These are phyloP conservation scores for Pholiota molesta DNA, from an alignment of 768 basidiomycete genomes.

Conservation along the genomic window DNA sequence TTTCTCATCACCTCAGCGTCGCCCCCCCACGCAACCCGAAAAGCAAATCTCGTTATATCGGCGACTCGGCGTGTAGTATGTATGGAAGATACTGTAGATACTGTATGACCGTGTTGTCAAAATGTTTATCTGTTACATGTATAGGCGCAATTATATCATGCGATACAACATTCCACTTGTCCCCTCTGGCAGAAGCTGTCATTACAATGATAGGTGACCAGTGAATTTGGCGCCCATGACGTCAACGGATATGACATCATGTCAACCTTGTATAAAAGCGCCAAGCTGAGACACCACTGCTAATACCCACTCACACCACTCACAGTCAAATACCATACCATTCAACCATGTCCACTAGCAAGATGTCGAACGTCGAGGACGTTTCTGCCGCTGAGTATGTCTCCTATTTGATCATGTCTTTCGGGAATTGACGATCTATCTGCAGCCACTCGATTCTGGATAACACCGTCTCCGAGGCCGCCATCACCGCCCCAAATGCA, in stretches of 20 bases:
- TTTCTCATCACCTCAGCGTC: background rate
- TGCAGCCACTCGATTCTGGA: slow-evolving; percentile 40
- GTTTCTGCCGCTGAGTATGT: background rate
- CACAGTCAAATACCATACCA: background rate
- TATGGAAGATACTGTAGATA: background rate
- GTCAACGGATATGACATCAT: background rate
- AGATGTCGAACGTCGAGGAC: slow-evolving; percentile 38
- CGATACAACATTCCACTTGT: background rate
- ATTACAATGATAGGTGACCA: background rate
- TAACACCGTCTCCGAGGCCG: slow-evolving; percentile 59
- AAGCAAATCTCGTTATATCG: background rate
- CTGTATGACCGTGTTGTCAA: background rate
- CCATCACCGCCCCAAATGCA: slow-evolving; percentile 47
- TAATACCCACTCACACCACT: background rate
- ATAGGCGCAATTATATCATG: background rate
- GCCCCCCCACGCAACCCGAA: background rate
- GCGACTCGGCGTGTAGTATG: background rate
- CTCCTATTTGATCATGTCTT: background rate
- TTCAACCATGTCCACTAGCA: slow-evolving; percentile 20
- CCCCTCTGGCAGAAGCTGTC: no score
- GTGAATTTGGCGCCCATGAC: background rate
- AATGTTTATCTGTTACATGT: background rate
- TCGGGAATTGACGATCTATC: background rate
- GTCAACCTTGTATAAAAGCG: background rate
- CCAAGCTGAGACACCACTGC: background rate